These are phyloP conservation scores for Talaromyces trachyspermus DNA, from an alignment of 495 filamentous ascomycete species.

Conservation along the genomic window DNA sequence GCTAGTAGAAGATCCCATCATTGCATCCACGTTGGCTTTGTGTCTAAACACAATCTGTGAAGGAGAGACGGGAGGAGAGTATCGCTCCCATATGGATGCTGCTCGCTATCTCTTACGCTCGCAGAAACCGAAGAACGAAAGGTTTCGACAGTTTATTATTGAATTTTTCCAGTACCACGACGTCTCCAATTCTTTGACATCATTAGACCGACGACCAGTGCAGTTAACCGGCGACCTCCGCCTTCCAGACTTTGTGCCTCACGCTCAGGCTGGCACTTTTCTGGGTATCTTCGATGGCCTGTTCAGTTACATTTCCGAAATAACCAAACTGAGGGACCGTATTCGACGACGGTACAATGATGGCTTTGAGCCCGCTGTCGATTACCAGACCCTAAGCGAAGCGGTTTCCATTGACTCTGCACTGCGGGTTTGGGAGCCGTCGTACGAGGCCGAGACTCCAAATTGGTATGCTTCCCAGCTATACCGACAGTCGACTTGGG, in stretches of 20 bases:
- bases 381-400: constrained; percentile 66
- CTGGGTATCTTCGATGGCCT: constrained; percentile 84
- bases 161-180: constrained; percentile 94
- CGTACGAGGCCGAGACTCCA: constrained; percentile 59
- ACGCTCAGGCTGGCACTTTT: constrained; percentile 64
- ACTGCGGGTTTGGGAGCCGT: constrained; percentile 68
- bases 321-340: constrained; percentile 68
- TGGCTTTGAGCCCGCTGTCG: constrained; percentile 61
- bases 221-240: constrained; percentile 54
- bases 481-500: constrained; percentile 86
- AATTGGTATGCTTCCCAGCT: constrained; percentile 72
- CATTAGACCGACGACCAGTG: constrained; percentile 48
- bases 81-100: constrained; percentile 72
- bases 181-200: constrained; percentile 72
- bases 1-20: constrained; percentile 47
- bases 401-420: constrained; percentile 71
- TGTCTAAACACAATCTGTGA: constrained; percentile 75
- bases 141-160: constrained; percentile 73
- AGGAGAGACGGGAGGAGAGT: constrained; percentile 68
- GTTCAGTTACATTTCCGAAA: constrained; percentile 72
- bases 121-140: constrained; percentile 51
- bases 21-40: constrained; percentile 79
- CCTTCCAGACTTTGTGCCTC: constrained; percentile 63
- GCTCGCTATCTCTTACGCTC: constrained; percentile 63
- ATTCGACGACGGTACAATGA: constrained; percentile 61